Percentiles rank a stretch among this genome's conserved stretches.
phyloP scores from a whole-genome alignment of 805 yeast species.

The Saccharomyces mikatae region DNA sequence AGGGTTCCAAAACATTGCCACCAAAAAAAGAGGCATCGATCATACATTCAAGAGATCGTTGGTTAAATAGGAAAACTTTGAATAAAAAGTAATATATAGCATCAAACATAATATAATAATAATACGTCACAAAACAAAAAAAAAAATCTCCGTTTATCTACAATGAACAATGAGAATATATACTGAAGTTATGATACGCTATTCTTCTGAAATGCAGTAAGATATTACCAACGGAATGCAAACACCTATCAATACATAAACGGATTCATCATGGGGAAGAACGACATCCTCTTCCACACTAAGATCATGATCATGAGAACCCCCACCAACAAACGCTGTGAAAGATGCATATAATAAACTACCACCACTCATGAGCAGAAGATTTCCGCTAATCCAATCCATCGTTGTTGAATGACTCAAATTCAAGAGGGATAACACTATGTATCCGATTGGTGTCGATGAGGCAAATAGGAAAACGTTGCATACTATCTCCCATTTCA shows the following conservation, averaged over 20 bases:
- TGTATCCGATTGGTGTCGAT: constrained; percentile 30
- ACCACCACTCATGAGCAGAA: constrained; percentile 30
- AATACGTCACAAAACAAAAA: not conserved
- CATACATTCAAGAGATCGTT: constrained; percentile 26
- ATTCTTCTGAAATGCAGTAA: constrained; percentile 16
- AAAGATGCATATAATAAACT: constrained; percentile 30
- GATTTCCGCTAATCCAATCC: constrained; percentile 27
- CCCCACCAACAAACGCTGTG: constrained; percentile 24
- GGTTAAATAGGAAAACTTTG: constrained; percentile 28
- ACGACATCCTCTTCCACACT: not conserved
- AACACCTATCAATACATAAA: constrained; percentile 22
- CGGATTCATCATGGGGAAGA: constrained; percentile 11
- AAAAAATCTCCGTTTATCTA: not conserved
- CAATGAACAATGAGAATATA: not conserved
- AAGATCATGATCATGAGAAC: constrained; percentile 8
- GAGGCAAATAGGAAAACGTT: constrained; percentile 38
- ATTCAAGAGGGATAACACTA: constrained; percentile 21
- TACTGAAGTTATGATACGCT: not conserved
- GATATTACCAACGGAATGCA: constrained; percentile 25
- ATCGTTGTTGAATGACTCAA: constrained; percentile 21
- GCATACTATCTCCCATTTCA: constrained; percentile 32
- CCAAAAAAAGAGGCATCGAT: constrained; percentile 24
- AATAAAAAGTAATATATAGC: constrained; percentile 17
- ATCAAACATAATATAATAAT: not conserved
- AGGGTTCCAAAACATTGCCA: constrained; percentile 17